Evolutionary conservation across 257 asterid species (phyloP).

Genomic region (Solanum bulbocastanum): DNA sequence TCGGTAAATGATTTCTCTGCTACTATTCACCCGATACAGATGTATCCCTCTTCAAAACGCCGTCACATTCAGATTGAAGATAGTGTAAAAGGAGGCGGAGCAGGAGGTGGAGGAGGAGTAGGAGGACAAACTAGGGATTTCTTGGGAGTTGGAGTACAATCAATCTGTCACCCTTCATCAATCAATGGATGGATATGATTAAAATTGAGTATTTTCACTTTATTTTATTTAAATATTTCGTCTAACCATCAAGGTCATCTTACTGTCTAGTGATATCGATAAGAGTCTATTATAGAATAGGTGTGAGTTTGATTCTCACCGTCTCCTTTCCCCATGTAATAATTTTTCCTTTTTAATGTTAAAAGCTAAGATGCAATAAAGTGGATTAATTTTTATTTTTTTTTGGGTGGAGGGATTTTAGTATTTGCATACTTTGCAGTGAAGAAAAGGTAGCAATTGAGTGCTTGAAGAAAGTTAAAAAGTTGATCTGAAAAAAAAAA

Average conservation of each 20-base stretch:
- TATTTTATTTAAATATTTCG: not conserved
- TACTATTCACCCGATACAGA: slow-evolving; percentile 27
- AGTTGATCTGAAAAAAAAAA: slow-evolving; percentile 5
- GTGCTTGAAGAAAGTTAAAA: slow-evolving; percentile 36
- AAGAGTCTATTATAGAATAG: not conserved
- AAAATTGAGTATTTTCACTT: not conserved
- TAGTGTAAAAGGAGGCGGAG: slow-evolving; percentile 27
- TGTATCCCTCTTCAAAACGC: slow-evolving; percentile 43
- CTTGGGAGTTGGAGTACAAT: slow-evolving; percentile 79
- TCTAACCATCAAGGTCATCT: not conserved
- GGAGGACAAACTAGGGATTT: slow-evolving; percentile 88
- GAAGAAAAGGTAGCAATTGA: slow-evolving; percentile 43
- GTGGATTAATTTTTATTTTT: not conserved
- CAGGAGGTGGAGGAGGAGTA: slow-evolving; percentile 15
- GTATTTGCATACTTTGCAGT: slow-evolving; percentile 35
- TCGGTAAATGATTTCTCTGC: slow-evolving; percentile 24
- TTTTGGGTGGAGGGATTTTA: slow-evolving; percentile 6
- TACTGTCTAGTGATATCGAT: not conserved
- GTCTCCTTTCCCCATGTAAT: not conserved
- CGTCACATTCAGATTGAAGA: slow-evolving; percentile 32
- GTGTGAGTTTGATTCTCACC: not conserved
- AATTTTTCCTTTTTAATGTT: not conserved
- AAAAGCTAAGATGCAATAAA: slow-evolving; percentile 15
- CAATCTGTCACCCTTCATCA: slow-evolving; percentile 73
- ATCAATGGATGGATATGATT: slow-evolving; percentile 80